Evolutionary conservation across 768 basidiomycete species (phyloP).

Genomic region (Suillus sp.): DNA sequence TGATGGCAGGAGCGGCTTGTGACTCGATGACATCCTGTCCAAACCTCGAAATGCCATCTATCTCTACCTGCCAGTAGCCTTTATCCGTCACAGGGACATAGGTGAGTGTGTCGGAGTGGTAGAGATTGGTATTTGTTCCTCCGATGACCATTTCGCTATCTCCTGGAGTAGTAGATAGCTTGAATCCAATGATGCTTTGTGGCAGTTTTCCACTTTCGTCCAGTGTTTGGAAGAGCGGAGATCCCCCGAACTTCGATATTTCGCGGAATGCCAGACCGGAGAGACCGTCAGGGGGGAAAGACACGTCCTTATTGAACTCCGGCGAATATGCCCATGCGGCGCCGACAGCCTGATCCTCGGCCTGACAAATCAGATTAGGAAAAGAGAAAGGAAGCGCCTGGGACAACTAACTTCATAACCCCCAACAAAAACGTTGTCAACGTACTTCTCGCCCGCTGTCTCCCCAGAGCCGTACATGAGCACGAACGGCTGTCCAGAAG

Average conservation of each 20-base stretch:
- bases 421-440: slow-evolving; percentile 40
- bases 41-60: slow-evolving; percentile 23
- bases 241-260: slow-evolving; percentile 35
- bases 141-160: slow-evolving; percentile 24
- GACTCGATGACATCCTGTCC: neutral
- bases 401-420: slow-evolving; percentile 29
- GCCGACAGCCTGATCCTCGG: slow-evolving; percentile 39
- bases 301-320: slow-evolving; percentile 21
- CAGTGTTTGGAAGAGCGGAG: slow-evolving; percentile 45
- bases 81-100: slow-evolving; percentile 28
- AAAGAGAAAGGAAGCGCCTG: neutral
- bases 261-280: slow-evolving; percentile 42
- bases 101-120: slow-evolving; percentile 28
- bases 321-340: slow-evolving; percentile 34
- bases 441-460: slow-evolving; percentile 32
- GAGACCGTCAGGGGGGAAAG: slow-evolving; percentile 39
- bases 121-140: slow-evolving; percentile 42
- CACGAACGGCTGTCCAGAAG: slow-evolving; percentile 20
- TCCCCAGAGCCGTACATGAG: slow-evolving; percentile 44
- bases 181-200: slow-evolving; percentile 44
- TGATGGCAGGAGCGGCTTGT: slow-evolving; percentile 23
- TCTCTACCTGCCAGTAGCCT: slow-evolving; percentile 40
- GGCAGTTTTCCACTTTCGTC: slow-evolving; percentile 30
- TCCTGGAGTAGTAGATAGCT: slow-evolving; percentile 35
- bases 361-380: slow-evolving; percentile 21